Conservation (phyloP, 2,329 filamentous ascomycete genomes). For the Nemania sp. region DNA sequence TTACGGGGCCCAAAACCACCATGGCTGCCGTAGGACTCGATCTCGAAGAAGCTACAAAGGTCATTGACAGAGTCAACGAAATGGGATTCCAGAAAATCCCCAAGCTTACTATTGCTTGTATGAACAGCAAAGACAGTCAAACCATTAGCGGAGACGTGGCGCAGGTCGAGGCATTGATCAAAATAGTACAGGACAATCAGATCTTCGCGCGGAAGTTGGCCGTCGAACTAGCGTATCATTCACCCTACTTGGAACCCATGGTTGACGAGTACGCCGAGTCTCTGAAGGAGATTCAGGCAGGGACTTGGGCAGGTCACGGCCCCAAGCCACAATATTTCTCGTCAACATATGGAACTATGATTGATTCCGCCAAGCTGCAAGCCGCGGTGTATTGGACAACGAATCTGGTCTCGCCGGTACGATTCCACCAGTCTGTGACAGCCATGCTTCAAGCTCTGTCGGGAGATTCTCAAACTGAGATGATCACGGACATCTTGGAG, state of each 20-base stretch:
- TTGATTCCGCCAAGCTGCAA: slow-evolving; percentile 14
- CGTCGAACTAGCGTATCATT: slow-evolving; percentile 34
- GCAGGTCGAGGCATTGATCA: slow-evolving; percentile 21
- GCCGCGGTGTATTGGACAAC: slow-evolving; percentile 41
- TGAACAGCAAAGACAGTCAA: slow-evolving; percentile 30
- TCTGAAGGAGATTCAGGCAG: slow-evolving; percentile 7
- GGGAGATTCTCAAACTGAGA: background rate
- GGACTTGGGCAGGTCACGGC: background rate
- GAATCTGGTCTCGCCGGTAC: slow-evolving; percentile 26
- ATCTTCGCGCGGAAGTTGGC: slow-evolving; percentile 29
- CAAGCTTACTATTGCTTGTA: slow-evolving; percentile 16
- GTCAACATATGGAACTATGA: slow-evolving; percentile 5
- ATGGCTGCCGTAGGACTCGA: slow-evolving; percentile 17
- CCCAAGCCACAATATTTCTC: slow-evolving; percentile 15
- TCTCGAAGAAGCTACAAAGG: slow-evolving; percentile 2
- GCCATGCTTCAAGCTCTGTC: slow-evolving; percentile 1
- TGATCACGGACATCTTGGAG: slow-evolving; percentile 26
- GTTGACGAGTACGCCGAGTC: slow-evolving; percentile 32
- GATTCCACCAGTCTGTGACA: slow-evolving; percentile 17
- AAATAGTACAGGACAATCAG: slow-evolving; percentile 8
- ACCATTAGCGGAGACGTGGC: slow-evolving; percentile 33
- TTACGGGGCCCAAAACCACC: background rate
- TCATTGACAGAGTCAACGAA: slow-evolving; percentile 12
- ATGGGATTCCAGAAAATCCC: background rate
- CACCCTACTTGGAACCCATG: slow-evolving; percentile 40